Evolutionary conservation across 2,329 filamentous ascomycete genomes (phyloP).

Genomic region (Aspergillus costaricaensis): DNA sequence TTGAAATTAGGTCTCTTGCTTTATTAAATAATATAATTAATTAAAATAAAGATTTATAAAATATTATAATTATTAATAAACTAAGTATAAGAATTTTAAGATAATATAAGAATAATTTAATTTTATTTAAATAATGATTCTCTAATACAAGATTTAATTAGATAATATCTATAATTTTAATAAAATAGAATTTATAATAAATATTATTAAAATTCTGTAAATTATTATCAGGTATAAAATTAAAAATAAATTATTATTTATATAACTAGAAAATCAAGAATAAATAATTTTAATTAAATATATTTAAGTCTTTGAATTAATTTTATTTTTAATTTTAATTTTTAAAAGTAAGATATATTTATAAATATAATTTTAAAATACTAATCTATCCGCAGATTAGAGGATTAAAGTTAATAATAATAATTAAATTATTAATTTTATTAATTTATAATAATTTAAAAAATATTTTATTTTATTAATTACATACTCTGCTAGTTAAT

Average conservation of each 20-base stretch:
- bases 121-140: not conserved
- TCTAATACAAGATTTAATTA: too few relatives aligned
- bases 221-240: too few relatives aligned
- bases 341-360: not conserved
- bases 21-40: not conserved
- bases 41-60: not conserved
- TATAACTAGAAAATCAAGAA: too few relatives aligned
- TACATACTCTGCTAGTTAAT: not conserved
- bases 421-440: not conserved
- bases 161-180: too few relatives aligned
- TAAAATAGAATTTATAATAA: too few relatives aligned
- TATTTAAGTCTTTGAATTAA: not conserved
- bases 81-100: constrained; percentile 3
- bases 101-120: constrained; percentile 9
- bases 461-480: not conserved
- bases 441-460: not conserved
- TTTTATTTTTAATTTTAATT: not conserved
- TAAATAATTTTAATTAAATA: not conserved
- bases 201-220: too few relatives aligned
- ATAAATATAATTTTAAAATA: not conserved
- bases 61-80: constrained; percentile 11
- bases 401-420: not conserved
- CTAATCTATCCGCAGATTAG: not conserved
- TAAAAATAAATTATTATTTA: too few relatives aligned
- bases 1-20: not conserved